Evolutionary conservation across 2,329 filamentous ascomycete species (phyloP).

Genomic region (Penicillium verrucosum): DNA sequence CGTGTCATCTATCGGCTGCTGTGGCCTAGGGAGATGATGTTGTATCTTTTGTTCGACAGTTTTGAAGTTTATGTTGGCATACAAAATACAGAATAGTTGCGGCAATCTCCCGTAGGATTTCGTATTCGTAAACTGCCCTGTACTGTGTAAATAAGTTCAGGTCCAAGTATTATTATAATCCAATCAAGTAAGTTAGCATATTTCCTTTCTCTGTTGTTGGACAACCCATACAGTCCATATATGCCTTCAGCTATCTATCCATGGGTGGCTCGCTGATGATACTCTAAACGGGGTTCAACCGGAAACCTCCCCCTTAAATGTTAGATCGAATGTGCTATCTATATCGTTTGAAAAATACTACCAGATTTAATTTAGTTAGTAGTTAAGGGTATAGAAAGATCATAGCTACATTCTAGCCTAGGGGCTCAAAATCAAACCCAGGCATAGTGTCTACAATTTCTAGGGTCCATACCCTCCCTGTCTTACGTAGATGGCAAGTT

Average conservation of each 20-base stretch:
- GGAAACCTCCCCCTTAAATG: neutral
- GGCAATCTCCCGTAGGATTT: neutral
- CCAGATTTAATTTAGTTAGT: neutral
- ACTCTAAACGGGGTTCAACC: neutral
- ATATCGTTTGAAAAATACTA: too few relatives aligned
- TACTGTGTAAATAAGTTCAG: neutral
- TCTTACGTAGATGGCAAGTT: neutral
- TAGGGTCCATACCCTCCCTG: neutral
- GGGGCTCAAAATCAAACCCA: neutral
- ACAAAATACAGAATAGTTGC: neutral
- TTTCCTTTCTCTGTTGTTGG: neutral
- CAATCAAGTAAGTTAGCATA: neutral
- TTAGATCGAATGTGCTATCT: neutral
- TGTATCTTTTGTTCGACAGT: slow-evolving; percentile 2
- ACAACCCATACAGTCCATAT: neutral
- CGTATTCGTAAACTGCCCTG: neutral
- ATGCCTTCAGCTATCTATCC: too few relatives aligned
- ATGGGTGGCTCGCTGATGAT: neutral
- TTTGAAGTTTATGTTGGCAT: neutral
- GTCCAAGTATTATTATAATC: neutral
- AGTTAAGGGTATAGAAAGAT: neutral
- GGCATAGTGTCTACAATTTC: neutral
- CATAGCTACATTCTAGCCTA: neutral
- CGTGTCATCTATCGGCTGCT: neutral
- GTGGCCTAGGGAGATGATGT: slow-evolving; percentile 4